Evolutionary conservation across 2,329 filamentous ascomycete genomes (phyloP), one percentile per base, ranked within the genome.

Genomic region (Hypoxylon rubiginosum): DNA sequence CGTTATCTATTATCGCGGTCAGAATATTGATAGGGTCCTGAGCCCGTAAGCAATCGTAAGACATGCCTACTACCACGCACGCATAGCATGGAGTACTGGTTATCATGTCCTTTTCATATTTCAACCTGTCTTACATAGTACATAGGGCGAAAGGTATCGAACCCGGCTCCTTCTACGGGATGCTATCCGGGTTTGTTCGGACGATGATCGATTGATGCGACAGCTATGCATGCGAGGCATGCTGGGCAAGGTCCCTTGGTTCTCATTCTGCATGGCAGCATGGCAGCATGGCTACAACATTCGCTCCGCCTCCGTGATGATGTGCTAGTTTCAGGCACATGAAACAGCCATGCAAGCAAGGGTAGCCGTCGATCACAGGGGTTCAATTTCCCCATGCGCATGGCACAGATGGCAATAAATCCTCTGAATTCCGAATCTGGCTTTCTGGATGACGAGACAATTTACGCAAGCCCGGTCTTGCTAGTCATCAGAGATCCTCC

Each of bases 251-350:
- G 26, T 28, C 39, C n/a, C 39, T 19, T 17, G n/a, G 13, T 19
- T 43, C 36, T 41, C n/a, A 17, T 17, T 48, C 50, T 28, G 41
- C 43, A 24, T 48, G n/a, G 39, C 17, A 43, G 5, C 41, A n/a
- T 58, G 36, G 26, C 43, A 39, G 32, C 53, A 62, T 51, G 10
- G 30, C 52, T 41, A 24, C 36, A 19, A 43, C 43, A 36, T 52
- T 48, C 39, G 26, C 62, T 54, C 30, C 48, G 54, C 52, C 57
- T 62, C 60, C 63, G 55, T 59, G 54, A 64, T 64, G 36, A 63
- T 64, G 58, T 64, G 62, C 68, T 66, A 58, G 66, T 69, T 71
- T 72, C 63, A 69, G 67, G 61, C 70, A 69, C 59, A 68, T 72
- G 70, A 73, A 73, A 73, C 70, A 51, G 55, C 50, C 65, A 66